Percentiles rank a stretch among this genome's conserved stretches.
Evolutionary conservation across 2,329 filamentous ascomycete genomes (phyloP).

Genomic region (Exophiala phaeomuriformis): DNA sequence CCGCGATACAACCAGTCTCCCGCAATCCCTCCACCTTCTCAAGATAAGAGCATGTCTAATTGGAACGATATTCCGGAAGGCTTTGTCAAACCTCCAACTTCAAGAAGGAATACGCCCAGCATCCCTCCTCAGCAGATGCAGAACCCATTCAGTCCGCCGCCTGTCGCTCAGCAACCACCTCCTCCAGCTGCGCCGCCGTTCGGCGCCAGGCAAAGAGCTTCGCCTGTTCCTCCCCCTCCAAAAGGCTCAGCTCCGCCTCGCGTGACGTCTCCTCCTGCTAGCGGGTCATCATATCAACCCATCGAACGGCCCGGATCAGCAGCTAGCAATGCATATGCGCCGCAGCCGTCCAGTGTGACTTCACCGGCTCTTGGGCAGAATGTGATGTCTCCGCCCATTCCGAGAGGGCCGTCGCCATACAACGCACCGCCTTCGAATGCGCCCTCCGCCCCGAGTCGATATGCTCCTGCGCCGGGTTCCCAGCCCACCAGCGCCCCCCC

Average conservation of each 20-base stretch:
- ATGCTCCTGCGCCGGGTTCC: conserved; percentile 60
- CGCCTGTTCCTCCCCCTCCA: conserved; percentile 70
- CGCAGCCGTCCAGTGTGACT: conserved; percentile 40
- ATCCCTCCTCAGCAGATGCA: conserved; percentile 54
- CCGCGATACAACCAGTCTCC: conserved; percentile 62
- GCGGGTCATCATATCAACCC: conserved; percentile 46
- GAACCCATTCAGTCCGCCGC: conserved; percentile 55
- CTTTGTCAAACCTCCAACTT: conserved; percentile 63
- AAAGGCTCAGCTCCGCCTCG: conserved; percentile 64
- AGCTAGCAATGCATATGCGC: conserved; percentile 58
- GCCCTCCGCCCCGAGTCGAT: conserved; percentile 64
- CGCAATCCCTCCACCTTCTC: conserved; percentile 58
- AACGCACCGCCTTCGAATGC: conserved; percentile 65
- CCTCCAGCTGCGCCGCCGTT: conserved; percentile 56
- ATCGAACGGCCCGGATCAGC: conserved; percentile 49
- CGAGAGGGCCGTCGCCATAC: conserved; percentile 76
- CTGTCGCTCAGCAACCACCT: conserved; percentile 50
- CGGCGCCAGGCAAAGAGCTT: conserved; percentile 51
- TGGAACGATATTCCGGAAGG: conserved; percentile 94
- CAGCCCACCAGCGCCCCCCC: conserved; percentile 43
- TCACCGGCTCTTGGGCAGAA: conserved; percentile 36
- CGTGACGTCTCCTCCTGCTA: conserved; percentile 62
- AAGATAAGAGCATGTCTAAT: conserved; percentile 63
- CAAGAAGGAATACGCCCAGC: conserved; percentile 67
- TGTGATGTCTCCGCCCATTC: conserved; percentile 52